Evolutionary conservation across 345 rosid species (phyloP), one percentile per base, ranked within the genome.

Genomic region (Eucalyptus marginata): DNA sequence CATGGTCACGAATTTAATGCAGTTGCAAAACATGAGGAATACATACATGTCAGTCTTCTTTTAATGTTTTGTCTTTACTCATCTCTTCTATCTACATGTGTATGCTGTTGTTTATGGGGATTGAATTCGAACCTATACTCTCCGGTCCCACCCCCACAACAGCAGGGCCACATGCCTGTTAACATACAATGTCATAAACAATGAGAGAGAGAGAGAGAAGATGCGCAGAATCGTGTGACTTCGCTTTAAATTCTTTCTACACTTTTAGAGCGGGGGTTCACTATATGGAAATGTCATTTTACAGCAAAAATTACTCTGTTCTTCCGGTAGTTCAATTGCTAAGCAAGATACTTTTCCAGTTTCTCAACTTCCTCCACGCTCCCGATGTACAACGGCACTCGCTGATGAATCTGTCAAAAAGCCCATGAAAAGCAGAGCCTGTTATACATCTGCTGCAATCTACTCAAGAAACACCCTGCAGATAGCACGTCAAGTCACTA

Each of bases 361-460:
- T 97, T 96, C 94, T 97, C 98, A 43, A 96, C 98, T 91, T 97
- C 99, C 27, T 96, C 99, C 86, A 54, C 89, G 91, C 99, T 97
- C 89, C 99, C 98, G 80, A 97, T 96, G 93, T 96, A 97, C 8
- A 97, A 95, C 2, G 99, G 99, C 89, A 95, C 94, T 71, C 99
- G 95, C 92, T 97, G 98, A 91, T 97, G 99, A 88, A 97, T 94
- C 98, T 97, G 95, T 59, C 29, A 76, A 40, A 76, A 76, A 76
- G 4, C 47, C 83, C 47, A 76, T 22, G 7, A 20, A 22, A 20
- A 76, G 83, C 47, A 20, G 47, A 76, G 47, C 14, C 13, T 40
- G 83, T 76, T 10, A 76, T 36, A 20, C 47, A 36, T 36, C 83
- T 10, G 24, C 83, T 20, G 47, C 24, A 87, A 22, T 56, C 81